These are phyloP conservation scores for Zymoseptoria pseudotritici DNA, from an alignment of 2,329 filamentous ascomycete species.

Conservation along the genomic window DNA sequence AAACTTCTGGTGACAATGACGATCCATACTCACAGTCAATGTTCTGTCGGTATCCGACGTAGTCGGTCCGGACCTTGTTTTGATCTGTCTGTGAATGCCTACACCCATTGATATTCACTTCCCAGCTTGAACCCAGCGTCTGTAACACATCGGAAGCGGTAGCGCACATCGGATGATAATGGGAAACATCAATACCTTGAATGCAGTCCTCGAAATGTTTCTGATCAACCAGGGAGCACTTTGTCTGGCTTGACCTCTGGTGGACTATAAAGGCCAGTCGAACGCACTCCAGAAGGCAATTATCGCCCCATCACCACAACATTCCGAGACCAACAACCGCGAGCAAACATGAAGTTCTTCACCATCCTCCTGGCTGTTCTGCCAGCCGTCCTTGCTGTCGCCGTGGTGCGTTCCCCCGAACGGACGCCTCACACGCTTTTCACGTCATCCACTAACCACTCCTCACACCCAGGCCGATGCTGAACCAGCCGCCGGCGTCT, in stretches of 20 bases:
- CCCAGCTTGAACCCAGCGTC: neutral
- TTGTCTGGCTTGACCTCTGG: neutral
- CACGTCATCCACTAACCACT: neutral
- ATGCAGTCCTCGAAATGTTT: neutral
- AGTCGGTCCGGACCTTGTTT: too few species aligned
- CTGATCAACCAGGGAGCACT: neutral
- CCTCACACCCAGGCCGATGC: neutral
- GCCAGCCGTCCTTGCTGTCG: neutral
- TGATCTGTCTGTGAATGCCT: too few species aligned
- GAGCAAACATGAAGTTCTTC: neutral
- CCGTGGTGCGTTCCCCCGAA: neutral
- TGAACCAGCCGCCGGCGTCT: neutral
- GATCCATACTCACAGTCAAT: too few species aligned
- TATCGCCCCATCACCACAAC: neutral
- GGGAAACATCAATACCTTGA: neutral
- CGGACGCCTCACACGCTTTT: neutral
- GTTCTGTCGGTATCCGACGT: too few species aligned
- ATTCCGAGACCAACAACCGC: neutral
- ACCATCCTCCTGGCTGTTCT: neutral
- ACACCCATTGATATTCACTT: neutral
- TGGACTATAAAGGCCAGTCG: neutral
- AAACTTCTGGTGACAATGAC: too few species aligned
- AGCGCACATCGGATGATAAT: neutral
- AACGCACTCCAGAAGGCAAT: neutral
- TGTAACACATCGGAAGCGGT: neutral